Base-by-base conservation (phyloP, 352 stramenopile genomes). In the Discostella stelligera region DNA sequence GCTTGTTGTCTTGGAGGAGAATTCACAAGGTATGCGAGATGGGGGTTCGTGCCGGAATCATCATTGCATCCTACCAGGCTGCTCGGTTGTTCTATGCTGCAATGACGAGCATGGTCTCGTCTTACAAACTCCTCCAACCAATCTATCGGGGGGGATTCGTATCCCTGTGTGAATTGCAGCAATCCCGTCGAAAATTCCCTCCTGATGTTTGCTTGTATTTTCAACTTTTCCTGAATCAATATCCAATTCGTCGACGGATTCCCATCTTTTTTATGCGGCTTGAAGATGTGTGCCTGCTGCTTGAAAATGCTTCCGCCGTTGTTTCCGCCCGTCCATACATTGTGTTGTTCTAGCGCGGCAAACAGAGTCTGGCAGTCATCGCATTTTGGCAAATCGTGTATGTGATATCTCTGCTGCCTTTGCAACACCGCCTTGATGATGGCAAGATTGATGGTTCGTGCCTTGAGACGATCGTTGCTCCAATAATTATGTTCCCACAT, bases 101-200 rank as follows among this genome's bases (percentile, higher is more conserved):
- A 44, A 75, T 88, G 81, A 23, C 77, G 70, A 54, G 46, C 44
- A 63, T 71, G 53, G 55, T 88, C 77, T 21, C 58, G 56, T 53
- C 56, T 70, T 9, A 88, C 69, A 74, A 85, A 88, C 46, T 79
- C 81, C 55, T 88, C 81, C 32, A 88, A 66, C 41, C 56, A 77
- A 73, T 85, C 74, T 27, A 65, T 46, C 13, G 59, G 37, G 0
- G 50, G 48, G 20, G 58, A 60, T 49, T 69, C 59, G 20, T 61
- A 54, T 54, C 46, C 58, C 52, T 44, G 55, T 37, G 50, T 27
- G 52, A 39, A 64, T 6, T 21, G 37, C 25, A 44, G 27, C 25
- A 59, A 58, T 39, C 68, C 66, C 7, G 18, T 16, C 1, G 16
- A 20, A 48, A 83, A 80, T 18, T 73, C 50, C 20, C 63, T 59